Evolutionary conservation across 1,284 basidiomycete genomes (phyloP).

Genomic region (Cryptococcus amylolentus): DNA sequence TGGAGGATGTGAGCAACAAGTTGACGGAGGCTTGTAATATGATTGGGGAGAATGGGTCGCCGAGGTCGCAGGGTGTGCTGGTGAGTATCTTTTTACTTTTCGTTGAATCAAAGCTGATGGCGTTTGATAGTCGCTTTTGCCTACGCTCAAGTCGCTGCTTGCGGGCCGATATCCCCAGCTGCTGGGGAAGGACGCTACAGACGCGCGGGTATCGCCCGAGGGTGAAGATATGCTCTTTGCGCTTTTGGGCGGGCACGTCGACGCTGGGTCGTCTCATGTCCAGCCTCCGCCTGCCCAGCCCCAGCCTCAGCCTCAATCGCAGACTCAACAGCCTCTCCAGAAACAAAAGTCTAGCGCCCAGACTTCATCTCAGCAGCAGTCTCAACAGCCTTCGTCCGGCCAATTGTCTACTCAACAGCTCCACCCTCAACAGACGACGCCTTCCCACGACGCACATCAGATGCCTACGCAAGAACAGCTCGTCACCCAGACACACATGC

Average conservation of each 20-base stretch:
- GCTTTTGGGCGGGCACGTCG: slow-evolving; percentile 41
- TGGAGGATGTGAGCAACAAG: slow-evolving; percentile 21
- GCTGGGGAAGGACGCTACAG: slow-evolving; percentile 18
- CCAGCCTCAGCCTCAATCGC: background rate
- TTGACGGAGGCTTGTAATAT: slow-evolving; percentile 35
- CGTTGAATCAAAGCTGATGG: background rate
- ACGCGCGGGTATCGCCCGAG: slow-evolving; percentile 18
- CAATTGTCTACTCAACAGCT: too few species aligned
- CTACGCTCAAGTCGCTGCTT: slow-evolving; percentile 34
- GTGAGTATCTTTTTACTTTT: slow-evolving; percentile 12
- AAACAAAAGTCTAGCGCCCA: background rate
- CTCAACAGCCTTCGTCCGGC: too few species aligned
- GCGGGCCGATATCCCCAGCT: slow-evolving; percentile 36
- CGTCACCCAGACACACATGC: background rate
- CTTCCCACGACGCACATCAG: too few species aligned
- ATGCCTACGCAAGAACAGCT: background rate
- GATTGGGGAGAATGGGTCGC: slow-evolving; percentile 34
- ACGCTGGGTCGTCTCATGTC: slow-evolving; percentile 3
- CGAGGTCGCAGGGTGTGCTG: slow-evolving; percentile 24
- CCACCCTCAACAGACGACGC: too few species aligned
- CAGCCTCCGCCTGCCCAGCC: background rate
- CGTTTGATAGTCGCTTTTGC: slow-evolving; percentile 28
- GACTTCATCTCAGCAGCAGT: too few species aligned
- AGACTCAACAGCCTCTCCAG: background rate
- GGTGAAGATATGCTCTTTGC: slow-evolving; percentile 45